Evolutionary conservation across 768 basidiomycete species (phyloP).

Genomic region (Leucogyrophana mollusca): DNA sequence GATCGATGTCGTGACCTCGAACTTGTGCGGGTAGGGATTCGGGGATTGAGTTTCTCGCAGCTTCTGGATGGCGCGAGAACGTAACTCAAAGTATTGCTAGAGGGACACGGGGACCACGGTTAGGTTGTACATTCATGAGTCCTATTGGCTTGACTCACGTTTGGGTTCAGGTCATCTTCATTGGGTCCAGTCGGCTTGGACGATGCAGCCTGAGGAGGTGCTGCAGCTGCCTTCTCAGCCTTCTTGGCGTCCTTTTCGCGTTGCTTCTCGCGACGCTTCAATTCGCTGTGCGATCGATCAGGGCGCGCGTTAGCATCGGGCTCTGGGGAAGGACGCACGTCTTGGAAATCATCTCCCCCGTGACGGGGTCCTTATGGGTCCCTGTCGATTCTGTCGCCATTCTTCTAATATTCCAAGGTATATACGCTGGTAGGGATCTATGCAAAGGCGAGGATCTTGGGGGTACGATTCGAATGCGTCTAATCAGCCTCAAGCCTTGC

Average conservation of each 20-base stretch:
- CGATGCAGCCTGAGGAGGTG: conserved; percentile 39
- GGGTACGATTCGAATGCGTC: conserved; percentile 10
- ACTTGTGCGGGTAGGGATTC: conserved; percentile 99
- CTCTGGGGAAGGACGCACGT: conserved; percentile 50
- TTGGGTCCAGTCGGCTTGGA: conserved; percentile 42
- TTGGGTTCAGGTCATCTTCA: conserved; percentile 88
- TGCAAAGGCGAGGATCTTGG: conserved; percentile 2
- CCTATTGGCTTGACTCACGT: too few species aligned
- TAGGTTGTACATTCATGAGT: too few species aligned
- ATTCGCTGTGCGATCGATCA: conserved; percentile 61
- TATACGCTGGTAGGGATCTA: conserved; percentile 1
- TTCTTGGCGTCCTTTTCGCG: conserved; percentile 73
- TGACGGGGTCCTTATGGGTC: conserved; percentile 75
- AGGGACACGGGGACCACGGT: neutral
- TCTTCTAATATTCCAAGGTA: conserved; percentile 11
- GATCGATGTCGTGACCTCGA: conserved; percentile 81
- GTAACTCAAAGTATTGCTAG: conserved; percentile 96
- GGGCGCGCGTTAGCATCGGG: conserved; percentile 10
- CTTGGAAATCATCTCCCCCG: conserved; percentile 98
- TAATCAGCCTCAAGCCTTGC: conserved; percentile 23
- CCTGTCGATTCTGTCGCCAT: conserved; percentile 40
- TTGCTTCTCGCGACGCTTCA: conserved; percentile 91
- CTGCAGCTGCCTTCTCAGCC: conserved; percentile 66
- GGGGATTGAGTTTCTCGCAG: conserved; percentile 83
- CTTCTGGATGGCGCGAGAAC: conserved; percentile 83